phyloP scores from a whole-genome alignment of 306 rosid genomes.

The Alnus glutinosa region DNA sequence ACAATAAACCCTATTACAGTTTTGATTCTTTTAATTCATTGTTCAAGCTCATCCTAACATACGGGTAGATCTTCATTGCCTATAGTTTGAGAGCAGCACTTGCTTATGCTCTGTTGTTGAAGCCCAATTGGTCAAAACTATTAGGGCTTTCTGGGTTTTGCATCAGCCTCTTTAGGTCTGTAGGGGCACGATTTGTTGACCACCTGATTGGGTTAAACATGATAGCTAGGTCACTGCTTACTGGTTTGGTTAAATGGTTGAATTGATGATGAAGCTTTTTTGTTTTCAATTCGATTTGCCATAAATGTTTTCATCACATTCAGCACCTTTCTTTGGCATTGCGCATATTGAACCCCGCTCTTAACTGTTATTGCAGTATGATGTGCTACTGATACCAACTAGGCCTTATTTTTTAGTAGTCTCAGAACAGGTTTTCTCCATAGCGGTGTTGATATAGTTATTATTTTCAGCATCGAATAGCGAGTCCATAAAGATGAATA shows the following conservation, averaged over 20 bases:
- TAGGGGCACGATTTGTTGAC: background rate
- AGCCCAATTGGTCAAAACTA: too few species aligned
- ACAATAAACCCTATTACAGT: background rate
- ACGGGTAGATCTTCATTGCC: too few species aligned
- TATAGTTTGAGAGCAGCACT: too few species aligned
- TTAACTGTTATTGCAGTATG: background rate
- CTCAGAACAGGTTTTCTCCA: background rate
- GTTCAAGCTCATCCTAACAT: too few species aligned
- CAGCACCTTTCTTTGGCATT: background rate
- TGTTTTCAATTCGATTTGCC: background rate
- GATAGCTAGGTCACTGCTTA: background rate
- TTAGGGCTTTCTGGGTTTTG: too few species aligned
- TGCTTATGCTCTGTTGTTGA: too few species aligned
- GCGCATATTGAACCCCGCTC: background rate
- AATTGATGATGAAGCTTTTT: background rate
- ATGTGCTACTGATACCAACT: background rate
- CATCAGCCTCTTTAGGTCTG: background rate
- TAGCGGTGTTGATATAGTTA: too few species aligned
- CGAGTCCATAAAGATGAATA: too few species aligned
- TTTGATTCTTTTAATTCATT: too few species aligned
- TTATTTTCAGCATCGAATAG: too few species aligned
- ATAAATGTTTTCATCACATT: background rate
- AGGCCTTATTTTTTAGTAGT: background rate
- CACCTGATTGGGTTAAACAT: background rate
- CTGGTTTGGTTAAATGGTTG: background rate